phyloP scores from a whole-genome alignment of 192 early-diverging fungal genomes.

The Thoreauomyces humboldtii region DNA sequence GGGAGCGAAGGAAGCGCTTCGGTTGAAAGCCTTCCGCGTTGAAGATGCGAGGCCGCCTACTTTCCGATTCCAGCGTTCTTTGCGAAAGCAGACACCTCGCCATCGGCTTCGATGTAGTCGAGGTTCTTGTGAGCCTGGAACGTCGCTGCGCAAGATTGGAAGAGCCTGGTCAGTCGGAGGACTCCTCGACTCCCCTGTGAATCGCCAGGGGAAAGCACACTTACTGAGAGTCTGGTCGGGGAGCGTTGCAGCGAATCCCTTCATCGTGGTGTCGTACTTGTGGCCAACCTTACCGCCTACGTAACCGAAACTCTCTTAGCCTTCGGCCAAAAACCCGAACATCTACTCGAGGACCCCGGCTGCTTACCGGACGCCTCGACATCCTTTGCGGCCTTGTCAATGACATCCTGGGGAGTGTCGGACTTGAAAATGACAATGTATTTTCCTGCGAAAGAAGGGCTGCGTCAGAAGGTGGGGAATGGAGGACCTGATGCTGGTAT shows the following conservation, averaged over 20 bases:
- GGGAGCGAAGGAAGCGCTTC: no score
- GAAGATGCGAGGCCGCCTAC: not conserved
- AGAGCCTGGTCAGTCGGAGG: not conserved
- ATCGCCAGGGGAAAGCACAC: no score
- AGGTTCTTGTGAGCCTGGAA: constrained; percentile 37
- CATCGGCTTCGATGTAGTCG: constrained; percentile 61
- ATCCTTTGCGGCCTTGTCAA: constrained; percentile 38
- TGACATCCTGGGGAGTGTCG: constrained; percentile 40
- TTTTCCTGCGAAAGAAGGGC: constrained; percentile 28
- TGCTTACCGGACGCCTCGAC: constrained; percentile 26
- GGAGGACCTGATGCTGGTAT: no score
- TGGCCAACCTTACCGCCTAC: constrained; percentile 49
- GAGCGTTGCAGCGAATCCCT: constrained; percentile 57
- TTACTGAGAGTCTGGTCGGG: constrained; percentile 51
- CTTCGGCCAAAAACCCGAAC: no score
- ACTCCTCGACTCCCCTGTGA: no score
- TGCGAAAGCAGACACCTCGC: constrained; percentile 45
- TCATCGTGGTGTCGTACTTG: constrained; percentile 46
- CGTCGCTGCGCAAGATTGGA: constrained; percentile 30
- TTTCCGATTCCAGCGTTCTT: constrained; percentile 33
- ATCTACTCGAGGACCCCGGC: no score
- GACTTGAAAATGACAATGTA: constrained; percentile 58
- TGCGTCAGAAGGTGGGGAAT: no score
- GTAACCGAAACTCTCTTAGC: no score
- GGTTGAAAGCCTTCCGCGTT: no score